A percentile compares a stretch with the other conserved stretches of the same genome.
phyloP scores from a whole-genome alignment of 768 basidiomycete genomes.

The Suillus variegatus region DNA sequence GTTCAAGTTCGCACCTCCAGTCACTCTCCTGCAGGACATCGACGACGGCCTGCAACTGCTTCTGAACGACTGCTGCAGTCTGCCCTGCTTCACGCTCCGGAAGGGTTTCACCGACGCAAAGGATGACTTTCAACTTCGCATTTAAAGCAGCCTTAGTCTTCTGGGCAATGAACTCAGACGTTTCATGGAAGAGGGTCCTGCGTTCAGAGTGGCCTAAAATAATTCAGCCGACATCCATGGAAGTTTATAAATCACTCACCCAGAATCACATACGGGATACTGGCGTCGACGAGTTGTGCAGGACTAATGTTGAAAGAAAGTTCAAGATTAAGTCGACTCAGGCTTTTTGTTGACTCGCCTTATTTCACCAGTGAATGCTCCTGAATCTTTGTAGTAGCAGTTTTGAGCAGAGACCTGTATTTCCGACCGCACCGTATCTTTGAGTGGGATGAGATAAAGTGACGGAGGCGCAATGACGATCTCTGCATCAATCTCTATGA shows the following conservation, averaged over 20 bases:
- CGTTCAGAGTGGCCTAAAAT: conserved; percentile 90
- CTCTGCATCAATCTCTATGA: conserved; percentile 50
- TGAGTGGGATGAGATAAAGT: conserved; percentile 80
- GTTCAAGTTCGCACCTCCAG: conserved; percentile 67
- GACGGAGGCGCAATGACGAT: conserved; percentile 92
- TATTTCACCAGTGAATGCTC: conserved; percentile 97
- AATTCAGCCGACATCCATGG: conserved; percentile 3
- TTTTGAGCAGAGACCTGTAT: conserved; percentile 91
- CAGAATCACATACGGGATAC: conserved; percentile 88
- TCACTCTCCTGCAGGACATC: conserved; percentile 58
- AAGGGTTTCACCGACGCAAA: conserved; percentile 96
- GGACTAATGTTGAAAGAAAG: conserved; percentile 49
- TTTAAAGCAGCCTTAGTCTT: conserved; percentile 87
- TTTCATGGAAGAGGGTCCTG: conserved; percentile 89
- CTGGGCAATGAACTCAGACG: conserved; percentile 75
- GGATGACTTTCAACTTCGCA: conserved; percentile 79
- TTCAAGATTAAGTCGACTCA: not conserved
- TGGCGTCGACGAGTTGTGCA: conserved; percentile 81
- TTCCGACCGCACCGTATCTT: conserved; percentile 60
- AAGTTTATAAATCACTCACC: conserved; percentile 45
- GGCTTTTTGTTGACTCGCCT: conserved; percentile 50
- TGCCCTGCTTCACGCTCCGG: conserved; percentile 77
- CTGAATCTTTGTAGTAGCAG: conserved; percentile 77
- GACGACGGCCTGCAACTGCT: conserved; percentile 79
- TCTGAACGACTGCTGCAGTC: conserved; percentile 80